Conservation (phyloP, 1,284 basidiomycete species). For the Puccinia coronata region DNA sequence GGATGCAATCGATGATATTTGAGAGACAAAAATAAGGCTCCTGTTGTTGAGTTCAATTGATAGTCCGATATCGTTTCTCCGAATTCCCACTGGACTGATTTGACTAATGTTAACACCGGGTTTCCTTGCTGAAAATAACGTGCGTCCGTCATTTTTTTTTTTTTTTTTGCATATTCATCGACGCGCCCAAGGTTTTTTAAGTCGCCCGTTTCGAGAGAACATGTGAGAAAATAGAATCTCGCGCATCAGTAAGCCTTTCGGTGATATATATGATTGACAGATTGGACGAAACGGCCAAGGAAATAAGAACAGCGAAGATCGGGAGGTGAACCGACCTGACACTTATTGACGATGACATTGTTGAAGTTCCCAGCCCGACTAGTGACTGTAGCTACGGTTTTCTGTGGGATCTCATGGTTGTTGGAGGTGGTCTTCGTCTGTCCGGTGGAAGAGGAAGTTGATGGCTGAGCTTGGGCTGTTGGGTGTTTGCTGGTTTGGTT, state of each 20-base stretch:
- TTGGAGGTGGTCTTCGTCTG: not conserved
- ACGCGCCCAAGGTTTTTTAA: too few species aligned
- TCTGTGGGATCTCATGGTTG: too few species aligned
- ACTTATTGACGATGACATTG: constrained; percentile 71
- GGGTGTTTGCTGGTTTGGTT: not conserved
- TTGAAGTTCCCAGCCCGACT: constrained; percentile 47
- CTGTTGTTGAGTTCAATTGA: constrained; percentile 91
- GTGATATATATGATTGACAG: not conserved
- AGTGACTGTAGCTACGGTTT: not conserved
- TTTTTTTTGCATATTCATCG: too few species aligned
- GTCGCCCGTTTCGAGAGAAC: not conserved
- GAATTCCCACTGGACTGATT: constrained; percentile 88
- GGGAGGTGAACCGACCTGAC: constrained; percentile 62
- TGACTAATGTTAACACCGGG: constrained; percentile 77
- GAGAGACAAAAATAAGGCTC: constrained; percentile 89
- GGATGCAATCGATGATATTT: constrained; percentile 95
- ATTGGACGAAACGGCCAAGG: not conserved
- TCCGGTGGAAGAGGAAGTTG: not conserved
- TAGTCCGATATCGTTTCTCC: constrained; percentile 91
- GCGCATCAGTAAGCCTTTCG: not conserved
- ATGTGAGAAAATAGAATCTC: not conserved
- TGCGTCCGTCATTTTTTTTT: not conserved
- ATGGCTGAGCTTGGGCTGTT: not conserved
- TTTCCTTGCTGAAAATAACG: constrained; percentile 71
- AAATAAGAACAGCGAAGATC: not conserved